Conservation (phyloP, 139 green algal species). For the Picochlorum sp. region DNA sequence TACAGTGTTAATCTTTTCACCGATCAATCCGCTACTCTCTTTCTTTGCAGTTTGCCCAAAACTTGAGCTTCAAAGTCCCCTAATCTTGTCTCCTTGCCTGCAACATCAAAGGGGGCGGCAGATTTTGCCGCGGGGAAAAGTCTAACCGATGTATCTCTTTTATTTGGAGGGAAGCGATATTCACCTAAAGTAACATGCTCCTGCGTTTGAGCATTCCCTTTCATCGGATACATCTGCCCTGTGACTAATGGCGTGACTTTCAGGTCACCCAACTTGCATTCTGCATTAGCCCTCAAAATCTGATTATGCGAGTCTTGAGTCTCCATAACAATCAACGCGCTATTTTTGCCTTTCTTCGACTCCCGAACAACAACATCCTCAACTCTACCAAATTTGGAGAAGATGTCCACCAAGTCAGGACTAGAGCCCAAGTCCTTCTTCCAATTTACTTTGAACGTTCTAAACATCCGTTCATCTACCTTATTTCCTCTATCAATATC, state of each 20-base stretch:
- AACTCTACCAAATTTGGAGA: conserved; percentile 14
- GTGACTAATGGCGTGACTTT: background rate
- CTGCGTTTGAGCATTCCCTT: too few relatives aligned
- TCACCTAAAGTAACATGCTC: too few relatives aligned
- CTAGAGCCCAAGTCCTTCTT: conserved; percentile 12
- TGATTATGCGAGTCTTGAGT: conserved; percentile 15
- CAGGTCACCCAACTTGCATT: background rate
- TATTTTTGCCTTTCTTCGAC: conserved; percentile 22
- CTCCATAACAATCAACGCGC: conserved; percentile 53
- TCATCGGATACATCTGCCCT: too few relatives aligned
- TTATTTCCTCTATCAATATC: background rate
- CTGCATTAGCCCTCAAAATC: background rate
- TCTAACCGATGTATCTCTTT: too few relatives aligned
- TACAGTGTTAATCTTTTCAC: too few relatives aligned
- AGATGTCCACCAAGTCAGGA: conserved; percentile 18
- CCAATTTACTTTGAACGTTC: conserved; percentile 61
- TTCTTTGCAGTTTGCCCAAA: too few relatives aligned
- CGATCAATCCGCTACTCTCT: too few relatives aligned
- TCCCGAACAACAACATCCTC: conserved; percentile 51
- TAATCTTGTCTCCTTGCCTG: too few relatives aligned
- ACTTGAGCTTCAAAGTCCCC: too few relatives aligned
- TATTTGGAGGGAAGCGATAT: too few relatives aligned
- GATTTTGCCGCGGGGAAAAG: too few relatives aligned
- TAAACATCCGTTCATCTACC: conserved; percentile 24
- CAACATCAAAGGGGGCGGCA: too few relatives aligned